phyloP scores from a whole-genome alignment of 768 basidiomycete species.

The Pleurotus salmoneostramineus region DNA sequence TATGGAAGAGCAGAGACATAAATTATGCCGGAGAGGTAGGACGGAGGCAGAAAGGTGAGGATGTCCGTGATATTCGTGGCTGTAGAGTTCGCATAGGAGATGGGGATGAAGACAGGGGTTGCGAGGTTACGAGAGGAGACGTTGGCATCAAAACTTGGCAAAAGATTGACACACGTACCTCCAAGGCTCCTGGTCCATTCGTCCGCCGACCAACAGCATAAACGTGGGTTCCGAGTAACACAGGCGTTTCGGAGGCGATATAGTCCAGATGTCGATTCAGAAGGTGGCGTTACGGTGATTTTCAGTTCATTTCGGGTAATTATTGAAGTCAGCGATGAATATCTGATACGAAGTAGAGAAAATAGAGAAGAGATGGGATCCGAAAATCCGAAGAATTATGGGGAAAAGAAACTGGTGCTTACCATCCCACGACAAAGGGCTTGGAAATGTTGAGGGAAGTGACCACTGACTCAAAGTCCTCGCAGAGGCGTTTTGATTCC shows the following conservation, averaged over 20 bases:
- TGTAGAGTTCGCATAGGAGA: background rate
- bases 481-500: conserved; percentile 11
- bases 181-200: conserved; percentile 18
- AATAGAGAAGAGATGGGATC: background rate
- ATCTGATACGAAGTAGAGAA: background rate
- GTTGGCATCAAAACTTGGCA: background rate
- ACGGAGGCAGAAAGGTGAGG: conserved; percentile 18
- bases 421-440: conserved; percentile 32
- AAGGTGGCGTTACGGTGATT: background rate
- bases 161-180: conserved; percentile 14
- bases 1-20: conserved; percentile 22
- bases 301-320: background rate
- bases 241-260: background rate
- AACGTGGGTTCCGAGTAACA: background rate
- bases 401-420: conserved; percentile 6
- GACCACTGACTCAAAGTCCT: conserved; percentile 17
- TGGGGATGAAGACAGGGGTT: background rate
- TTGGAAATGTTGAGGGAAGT: conserved; percentile 21
- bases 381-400: background rate
- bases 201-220: background rate
- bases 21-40: conserved; percentile 22
- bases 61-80: conserved; percentile 23
- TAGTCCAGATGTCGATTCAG: background rate
- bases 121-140: background rate
- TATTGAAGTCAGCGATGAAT: background rate